Evolutionary conservation across 495 filamentous ascomycete genomes (phyloP), one percentile per base, ranked within the genome.

Genomic region (Penicillium alfredii): DNA sequence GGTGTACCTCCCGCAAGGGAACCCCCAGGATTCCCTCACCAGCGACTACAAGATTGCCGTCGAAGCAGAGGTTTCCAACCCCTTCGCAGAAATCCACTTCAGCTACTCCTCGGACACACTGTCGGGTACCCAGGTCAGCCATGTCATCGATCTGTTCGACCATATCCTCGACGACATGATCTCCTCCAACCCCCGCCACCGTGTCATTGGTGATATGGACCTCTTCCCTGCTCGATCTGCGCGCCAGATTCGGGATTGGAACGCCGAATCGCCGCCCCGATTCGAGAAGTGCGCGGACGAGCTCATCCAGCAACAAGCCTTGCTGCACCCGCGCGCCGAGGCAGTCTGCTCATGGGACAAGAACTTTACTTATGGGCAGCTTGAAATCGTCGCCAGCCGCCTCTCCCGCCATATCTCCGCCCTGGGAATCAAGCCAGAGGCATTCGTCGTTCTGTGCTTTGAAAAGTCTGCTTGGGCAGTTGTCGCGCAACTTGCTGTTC

Each of bases 381-480:
- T 77, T 13, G 60, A 73, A 17, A 33, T 42, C 5, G 36, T 61
- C 3, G 56, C 72, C 10, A 53, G 32, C 8, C 47, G 49, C 5
- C 44, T 74, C 3, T 60, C 68, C 1, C 41, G 49, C 3, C 38
- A 64, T 16, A 51, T 73, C 3, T 53, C 55, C 7, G 25, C 51
- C 12, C 40, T 72, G 4, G 75, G 74, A 12, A 56, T 77, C 10
- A 53, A 42, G 8, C 58, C 59, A 0, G 68, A 71, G 30, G 44
- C 44, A 0, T 51, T 73, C 10, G 72, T 82, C 8, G 71, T 72
- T 4, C 32, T 81, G 1, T 76, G 58, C 25, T 78, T 79, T 16
- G 72, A 78, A 19, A 80, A 78, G 45, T 76, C 72, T 0, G 61
- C 60, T 1, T 79, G 72, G 73, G 61, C 66, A 8, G 40, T 74